A percentile compares a stretch with the other conserved stretches of the same genome.
Conservation (phyloP, 2,329 filamentous ascomycete genomes). For the Endothia cerciana region DNA sequence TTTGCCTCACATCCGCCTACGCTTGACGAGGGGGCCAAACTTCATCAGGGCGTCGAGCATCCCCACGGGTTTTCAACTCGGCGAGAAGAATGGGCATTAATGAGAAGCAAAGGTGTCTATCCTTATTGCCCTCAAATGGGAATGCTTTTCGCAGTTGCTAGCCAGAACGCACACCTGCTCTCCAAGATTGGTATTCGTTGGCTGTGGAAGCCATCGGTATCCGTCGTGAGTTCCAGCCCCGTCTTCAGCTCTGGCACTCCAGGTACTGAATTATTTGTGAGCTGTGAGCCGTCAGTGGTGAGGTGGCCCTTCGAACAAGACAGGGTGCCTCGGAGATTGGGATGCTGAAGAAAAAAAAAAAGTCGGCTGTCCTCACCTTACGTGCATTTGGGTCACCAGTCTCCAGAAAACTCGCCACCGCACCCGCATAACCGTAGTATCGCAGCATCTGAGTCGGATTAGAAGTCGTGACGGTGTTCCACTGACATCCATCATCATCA, state of each 20-base stretch:
- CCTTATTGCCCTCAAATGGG: not conserved
- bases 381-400: conserved; percentile 13
- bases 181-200: not conserved
- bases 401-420: conserved; percentile 4
- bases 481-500: not conserved
- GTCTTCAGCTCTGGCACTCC: not conserved
- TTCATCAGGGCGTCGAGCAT: no score
- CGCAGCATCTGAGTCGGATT: not conserved
- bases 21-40: no score
- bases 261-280: not conserved
- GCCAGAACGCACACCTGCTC: conserved; percentile 2
- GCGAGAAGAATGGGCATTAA: not conserved
- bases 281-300: not conserved
- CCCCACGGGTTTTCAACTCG: not conserved
- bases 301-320: not conserved
- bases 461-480: conserved; percentile 1
- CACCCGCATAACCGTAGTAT: conserved; percentile 11
- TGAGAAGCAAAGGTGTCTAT: not conserved
- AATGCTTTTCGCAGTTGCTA: not conserved
- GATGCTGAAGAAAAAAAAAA: no score
- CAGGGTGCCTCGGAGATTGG: no score
- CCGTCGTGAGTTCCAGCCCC: not conserved
- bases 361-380: not conserved
- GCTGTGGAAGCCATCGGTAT: not conserved
- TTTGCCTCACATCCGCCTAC: no score